Evolutionary conservation across 352 stramenopile genomes (phyloP).

Genomic region (Globisporangium apiculatum): DNA sequence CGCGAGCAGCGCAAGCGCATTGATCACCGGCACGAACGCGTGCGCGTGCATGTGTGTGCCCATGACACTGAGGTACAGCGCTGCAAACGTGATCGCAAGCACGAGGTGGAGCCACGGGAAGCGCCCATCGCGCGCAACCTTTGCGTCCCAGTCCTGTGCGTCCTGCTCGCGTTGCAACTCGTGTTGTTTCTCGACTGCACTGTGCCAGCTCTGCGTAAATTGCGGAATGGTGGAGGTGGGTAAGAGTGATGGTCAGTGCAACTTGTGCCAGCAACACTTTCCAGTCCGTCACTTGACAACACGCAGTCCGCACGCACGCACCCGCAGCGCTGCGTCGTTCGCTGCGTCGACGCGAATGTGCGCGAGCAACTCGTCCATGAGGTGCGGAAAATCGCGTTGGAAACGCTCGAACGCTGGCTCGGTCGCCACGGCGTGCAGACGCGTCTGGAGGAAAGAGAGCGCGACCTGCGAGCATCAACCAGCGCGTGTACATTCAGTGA

Average conservation of each 20-base stretch:
- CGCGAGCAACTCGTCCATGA: conserved; percentile 39
- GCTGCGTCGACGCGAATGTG: conserved; percentile 20
- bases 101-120: conserved; percentile 57
- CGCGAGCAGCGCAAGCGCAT: conserved; percentile 33
- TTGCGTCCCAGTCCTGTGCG: conserved; percentile 21
- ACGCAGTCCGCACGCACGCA: conserved; percentile 10
- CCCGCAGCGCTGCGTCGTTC: conserved; percentile 24
- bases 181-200: conserved; percentile 17
- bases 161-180: conserved; percentile 20
- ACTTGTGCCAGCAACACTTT: no score
- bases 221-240: neutral
- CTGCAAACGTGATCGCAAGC: conserved; percentile 40
- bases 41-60: conserved; percentile 35
- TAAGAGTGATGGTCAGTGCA: no score
- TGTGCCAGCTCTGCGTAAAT: conserved; percentile 26
- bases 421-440: conserved; percentile 6
- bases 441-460: conserved; percentile 17
- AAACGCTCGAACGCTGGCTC: conserved; percentile 25
- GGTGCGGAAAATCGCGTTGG: conserved; percentile 23
- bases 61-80: conserved; percentile 52
- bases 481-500: neutral
- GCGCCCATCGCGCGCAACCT: conserved; percentile 5
- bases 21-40: conserved; percentile 42
- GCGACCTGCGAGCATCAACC: neutral
- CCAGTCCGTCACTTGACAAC: no score